Conservation (phyloP, 2,329 filamentous ascomycete species). For the Pseudogymnoascus destructans region DNA sequence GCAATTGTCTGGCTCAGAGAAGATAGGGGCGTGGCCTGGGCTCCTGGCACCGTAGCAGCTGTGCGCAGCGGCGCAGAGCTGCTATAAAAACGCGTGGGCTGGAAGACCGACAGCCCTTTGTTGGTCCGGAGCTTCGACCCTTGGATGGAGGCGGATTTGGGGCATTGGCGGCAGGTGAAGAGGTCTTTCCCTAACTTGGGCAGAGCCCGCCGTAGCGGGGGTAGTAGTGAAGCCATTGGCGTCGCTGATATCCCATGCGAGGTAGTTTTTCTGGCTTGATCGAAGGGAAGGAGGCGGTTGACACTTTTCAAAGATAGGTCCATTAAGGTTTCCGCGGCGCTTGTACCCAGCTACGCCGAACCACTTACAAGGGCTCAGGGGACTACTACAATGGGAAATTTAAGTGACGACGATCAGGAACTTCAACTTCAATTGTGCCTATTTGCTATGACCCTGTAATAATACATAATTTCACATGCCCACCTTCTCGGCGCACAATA, state of each 20-base stretch:
- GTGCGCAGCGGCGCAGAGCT: constrained; percentile 18
- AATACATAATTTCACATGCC: constrained; percentile 10
- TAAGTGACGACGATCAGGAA: constrained; percentile 2
- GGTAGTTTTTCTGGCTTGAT: constrained; percentile 1
- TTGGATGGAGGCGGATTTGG: constrained; percentile 10
- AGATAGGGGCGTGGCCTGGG: constrained; percentile 17
- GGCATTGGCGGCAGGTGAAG: constrained; percentile 24
- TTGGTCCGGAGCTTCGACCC: not conserved
- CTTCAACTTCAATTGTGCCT: not conserved
- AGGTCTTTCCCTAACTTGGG: constrained; percentile 22
- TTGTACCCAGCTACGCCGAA: constrained; percentile 5
- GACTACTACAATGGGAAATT: constrained; percentile 2
- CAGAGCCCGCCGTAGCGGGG: constrained; percentile 20
- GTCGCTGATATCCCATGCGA: constrained; percentile 4
- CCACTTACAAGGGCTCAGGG: constrained; percentile 7
- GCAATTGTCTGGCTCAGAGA: constrained; percentile 19
- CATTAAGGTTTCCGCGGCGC: constrained; percentile 2
- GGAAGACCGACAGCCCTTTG: constrained; percentile 1
- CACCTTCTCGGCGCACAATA: constrained; percentile 24
- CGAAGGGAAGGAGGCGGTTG: not conserved
- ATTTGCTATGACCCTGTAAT: constrained; percentile 3
- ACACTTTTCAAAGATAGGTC: not conserved
- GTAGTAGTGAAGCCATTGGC: constrained; percentile 25
- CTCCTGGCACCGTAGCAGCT: constrained; percentile 8
- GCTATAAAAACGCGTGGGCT: constrained; percentile 21